These are phyloP conservation scores for Periconia sp. DNA, from an alignment of 2,329 filamentous ascomycete genomes.

Conservation along the genomic window DNA sequence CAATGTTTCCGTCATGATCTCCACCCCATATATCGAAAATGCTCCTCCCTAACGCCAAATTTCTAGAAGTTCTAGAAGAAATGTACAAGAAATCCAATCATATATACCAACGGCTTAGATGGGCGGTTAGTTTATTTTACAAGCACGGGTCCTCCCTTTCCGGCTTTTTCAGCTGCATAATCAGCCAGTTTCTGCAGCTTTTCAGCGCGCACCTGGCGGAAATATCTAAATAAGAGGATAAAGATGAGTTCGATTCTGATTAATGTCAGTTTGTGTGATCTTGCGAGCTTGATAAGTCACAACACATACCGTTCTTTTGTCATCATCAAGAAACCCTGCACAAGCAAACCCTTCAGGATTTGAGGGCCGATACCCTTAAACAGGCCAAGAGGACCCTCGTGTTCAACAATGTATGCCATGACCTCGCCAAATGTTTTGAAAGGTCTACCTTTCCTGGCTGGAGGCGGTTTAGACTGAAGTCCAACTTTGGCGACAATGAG, in stretches of 20 bases:
- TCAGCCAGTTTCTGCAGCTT: conserved; percentile 70
- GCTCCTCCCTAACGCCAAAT: conserved; percentile 3
- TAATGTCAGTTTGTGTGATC: conserved; percentile 11
- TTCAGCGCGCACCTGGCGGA: conserved; percentile 69
- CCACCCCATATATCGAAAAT: neutral
- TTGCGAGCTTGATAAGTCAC: neutral
- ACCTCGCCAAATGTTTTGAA: conserved; percentile 95
- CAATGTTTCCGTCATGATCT: too few species aligned
- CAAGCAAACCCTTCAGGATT: conserved; percentile 86
- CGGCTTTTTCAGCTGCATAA: conserved; percentile 60
- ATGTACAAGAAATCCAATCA: conserved; percentile 3
- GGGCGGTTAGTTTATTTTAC: conserved; percentile 22
- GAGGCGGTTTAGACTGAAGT: conserved; percentile 88
- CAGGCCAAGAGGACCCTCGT: conserved; percentile 79
- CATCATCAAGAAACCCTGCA: conserved; percentile 98
- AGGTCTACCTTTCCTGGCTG: conserved; percentile 79
- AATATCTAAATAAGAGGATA: conserved; percentile 79
- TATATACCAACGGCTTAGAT: neutral
- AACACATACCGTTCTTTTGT: conserved; percentile 81
- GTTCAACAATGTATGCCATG: conserved; percentile 88
- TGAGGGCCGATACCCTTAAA: conserved; percentile 98
- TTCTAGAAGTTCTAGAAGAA: conserved; percentile 2
- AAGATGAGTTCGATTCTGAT: conserved; percentile 83
- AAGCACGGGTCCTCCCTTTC: conserved; percentile 34
- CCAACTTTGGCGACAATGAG: conserved; percentile 98